These are phyloP conservation scores for Chalaropsis ovoidea DNA, from an alignment of 2,329 filamentous ascomycete genomes.

Conservation along the genomic window DNA sequence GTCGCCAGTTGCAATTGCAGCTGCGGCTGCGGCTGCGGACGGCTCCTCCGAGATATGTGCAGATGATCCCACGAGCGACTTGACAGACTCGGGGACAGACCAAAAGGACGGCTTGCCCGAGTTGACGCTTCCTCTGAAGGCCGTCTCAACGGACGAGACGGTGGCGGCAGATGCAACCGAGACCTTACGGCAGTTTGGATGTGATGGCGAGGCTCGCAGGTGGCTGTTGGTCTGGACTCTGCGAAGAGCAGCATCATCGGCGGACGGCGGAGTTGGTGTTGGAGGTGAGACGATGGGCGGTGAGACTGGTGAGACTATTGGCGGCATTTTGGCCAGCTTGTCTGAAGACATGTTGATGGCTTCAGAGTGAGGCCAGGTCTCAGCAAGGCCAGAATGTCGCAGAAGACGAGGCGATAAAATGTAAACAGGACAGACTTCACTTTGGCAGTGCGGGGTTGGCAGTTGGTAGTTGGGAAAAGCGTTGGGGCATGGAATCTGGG, in stretches of 20 bases:
- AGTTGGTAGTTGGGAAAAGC: background rate
- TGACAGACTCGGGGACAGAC: constrained; percentile 21
- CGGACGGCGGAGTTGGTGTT: constrained; percentile 10
- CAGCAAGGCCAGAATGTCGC: background rate
- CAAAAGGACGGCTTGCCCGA: constrained; percentile 23
- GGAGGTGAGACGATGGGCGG: constrained; percentile 12
- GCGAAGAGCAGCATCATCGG: background rate
- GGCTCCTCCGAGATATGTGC: constrained; percentile 22
- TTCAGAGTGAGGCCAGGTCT: background rate
- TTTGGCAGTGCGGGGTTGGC: background rate
- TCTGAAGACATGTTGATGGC: background rate
- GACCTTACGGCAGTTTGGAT: background rate
- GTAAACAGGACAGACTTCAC: background rate
- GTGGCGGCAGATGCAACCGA: constrained; percentile 15
- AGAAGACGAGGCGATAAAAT: background rate
- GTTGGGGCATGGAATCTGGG: background rate
- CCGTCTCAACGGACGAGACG: constrained; percentile 10
- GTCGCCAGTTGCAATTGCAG: background rate
- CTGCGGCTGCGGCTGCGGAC: background rate
- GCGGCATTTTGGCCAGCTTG: constrained; percentile 1
- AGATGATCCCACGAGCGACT: constrained; percentile 20
- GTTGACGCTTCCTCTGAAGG: constrained; percentile 22
- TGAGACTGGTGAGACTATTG: constrained; percentile 1
- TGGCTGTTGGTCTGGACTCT: constrained; percentile 20
- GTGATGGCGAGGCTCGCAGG: background rate